A percentile compares a stretch with the other conserved stretches of the same genome.
These are phyloP conservation scores for Pseudogymnoascus sp. DNA, from an alignment of 2,329 filamentous ascomycete species.

Conservation along the genomic window DNA sequence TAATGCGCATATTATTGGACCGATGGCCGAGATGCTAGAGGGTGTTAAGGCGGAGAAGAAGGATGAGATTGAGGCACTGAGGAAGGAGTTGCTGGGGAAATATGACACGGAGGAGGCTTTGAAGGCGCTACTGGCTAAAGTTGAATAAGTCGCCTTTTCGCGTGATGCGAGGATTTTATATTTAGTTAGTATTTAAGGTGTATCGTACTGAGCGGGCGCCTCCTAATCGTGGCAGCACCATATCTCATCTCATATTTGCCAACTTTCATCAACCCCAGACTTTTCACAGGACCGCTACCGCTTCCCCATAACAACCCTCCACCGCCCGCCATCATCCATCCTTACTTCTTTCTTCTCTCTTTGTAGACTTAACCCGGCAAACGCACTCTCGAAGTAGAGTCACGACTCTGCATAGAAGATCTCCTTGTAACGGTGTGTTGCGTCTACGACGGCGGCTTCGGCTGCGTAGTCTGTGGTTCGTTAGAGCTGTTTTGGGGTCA, in stretches of 20 bases:
- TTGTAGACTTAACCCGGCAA: neutral
- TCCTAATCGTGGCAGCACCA: neutral
- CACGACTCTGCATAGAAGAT: constrained; percentile 59
- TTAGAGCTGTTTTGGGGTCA: neutral
- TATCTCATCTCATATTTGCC: neutral
- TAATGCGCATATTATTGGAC: constrained; percentile 10
- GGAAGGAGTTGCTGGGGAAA: neutral
- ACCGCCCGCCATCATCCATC: constrained; percentile 33
- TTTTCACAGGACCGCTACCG: neutral
- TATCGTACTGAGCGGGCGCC: neutral
- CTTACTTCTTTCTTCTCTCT: neutral
- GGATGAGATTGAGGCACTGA: neutral
- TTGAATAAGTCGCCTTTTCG: neutral
- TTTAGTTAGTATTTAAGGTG: neutral
- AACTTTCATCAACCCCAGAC: neutral
- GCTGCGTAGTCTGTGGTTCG: constrained; percentile 61
- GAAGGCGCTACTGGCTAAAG: neutral
- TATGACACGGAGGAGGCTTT: neutral
- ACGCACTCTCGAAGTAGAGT: constrained; percentile 18
- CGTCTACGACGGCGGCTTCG: constrained; percentile 73
- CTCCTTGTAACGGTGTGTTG: constrained; percentile 69
- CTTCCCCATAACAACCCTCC: constrained; percentile 29
- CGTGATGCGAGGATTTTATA: neutral
- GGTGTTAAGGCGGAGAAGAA: constrained; percentile 4
- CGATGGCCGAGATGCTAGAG: neutral